These are phyloP conservation scores for Epichloe sylvatica DNA, from an alignment of 2,329 filamentous ascomycete species.

Conservation along the genomic window DNA sequence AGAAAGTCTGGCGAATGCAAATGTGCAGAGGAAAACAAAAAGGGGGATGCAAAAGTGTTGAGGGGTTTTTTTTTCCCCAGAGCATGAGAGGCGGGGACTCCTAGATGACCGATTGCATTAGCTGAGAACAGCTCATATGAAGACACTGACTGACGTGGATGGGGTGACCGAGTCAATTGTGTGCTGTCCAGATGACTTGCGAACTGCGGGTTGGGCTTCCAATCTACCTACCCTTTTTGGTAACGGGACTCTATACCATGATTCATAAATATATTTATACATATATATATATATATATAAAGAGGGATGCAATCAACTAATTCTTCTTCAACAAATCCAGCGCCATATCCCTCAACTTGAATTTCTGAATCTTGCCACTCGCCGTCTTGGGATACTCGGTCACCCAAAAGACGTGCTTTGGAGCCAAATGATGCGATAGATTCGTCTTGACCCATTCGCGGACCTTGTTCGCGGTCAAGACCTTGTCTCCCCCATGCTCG, in stretches of 20 bases:
- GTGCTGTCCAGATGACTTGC: not conserved
- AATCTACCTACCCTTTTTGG: too few relatives aligned
- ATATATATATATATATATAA: too few relatives aligned
- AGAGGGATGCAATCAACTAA: too few relatives aligned
- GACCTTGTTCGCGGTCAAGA: conserved; percentile 44
- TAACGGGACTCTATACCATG: too few relatives aligned
- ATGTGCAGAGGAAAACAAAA: not conserved
- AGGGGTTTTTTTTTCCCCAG: not conserved
- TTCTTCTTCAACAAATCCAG: conserved; percentile 19
- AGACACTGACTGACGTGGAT: not conserved
- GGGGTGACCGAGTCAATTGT: not conserved
- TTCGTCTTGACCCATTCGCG: conserved; percentile 56
- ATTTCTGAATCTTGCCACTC: conserved; percentile 95
- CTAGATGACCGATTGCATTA: not conserved
- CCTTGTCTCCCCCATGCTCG: conserved; percentile 10
- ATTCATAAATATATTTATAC: too few relatives aligned
- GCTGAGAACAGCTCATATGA: conserved; percentile 1
- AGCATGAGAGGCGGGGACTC: not conserved
- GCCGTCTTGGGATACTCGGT: conserved; percentile 85
- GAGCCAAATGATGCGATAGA: conserved; percentile 64
- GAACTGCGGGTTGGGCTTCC: not conserved
- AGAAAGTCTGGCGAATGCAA: not conserved
- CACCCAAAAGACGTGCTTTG: conserved; percentile 81
- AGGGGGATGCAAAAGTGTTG: not conserved
- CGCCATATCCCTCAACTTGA: conserved; percentile 59